Conservation (phyloP, 2,329 filamentous ascomycete species). For the Fusarium hostae region DNA sequence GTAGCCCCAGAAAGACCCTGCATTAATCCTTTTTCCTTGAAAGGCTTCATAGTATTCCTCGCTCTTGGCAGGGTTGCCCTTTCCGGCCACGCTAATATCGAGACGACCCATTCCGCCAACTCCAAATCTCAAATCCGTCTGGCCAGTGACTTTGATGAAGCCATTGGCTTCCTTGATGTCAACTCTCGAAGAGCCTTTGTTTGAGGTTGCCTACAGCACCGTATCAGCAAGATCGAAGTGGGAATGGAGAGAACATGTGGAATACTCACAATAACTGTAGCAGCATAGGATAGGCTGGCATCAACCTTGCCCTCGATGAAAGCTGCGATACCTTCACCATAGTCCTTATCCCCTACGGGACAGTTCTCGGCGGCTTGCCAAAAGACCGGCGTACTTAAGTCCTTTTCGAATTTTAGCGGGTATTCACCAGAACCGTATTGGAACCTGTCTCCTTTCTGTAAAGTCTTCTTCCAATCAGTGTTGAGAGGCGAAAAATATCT, state of each 20-base stretch:
- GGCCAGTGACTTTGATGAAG: background rate
- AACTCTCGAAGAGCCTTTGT: background rate
- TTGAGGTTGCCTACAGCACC: background rate
- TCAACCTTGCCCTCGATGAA: rapidly evolving
- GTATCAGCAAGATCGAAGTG: background rate
- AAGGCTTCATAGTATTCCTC: background rate
- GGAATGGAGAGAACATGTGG: rapidly evolving
- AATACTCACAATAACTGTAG: background rate
- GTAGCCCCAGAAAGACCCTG: background rate
- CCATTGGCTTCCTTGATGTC: background rate
- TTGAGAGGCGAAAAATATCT: rapidly evolving
- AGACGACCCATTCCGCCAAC: background rate
- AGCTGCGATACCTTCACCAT: background rate
- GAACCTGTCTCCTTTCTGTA: background rate
- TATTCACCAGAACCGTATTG: too few relatives aligned
- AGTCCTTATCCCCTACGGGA: rapidly evolving
- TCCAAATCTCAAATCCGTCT: background rate
- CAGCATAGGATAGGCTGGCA: background rate
- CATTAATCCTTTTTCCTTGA: rapidly evolving
- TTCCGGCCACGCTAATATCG: background rate
- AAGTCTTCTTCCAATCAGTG: rapidly evolving
- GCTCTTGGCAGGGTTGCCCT: background rate
- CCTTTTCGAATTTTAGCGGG: rapidly evolving
- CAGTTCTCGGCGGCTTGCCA: background rate
- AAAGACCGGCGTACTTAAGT: background rate